Base-by-base conservation (phyloP, 1,284 basidiomycete genomes). In the Sanguinoderma infundibulare region DNA sequence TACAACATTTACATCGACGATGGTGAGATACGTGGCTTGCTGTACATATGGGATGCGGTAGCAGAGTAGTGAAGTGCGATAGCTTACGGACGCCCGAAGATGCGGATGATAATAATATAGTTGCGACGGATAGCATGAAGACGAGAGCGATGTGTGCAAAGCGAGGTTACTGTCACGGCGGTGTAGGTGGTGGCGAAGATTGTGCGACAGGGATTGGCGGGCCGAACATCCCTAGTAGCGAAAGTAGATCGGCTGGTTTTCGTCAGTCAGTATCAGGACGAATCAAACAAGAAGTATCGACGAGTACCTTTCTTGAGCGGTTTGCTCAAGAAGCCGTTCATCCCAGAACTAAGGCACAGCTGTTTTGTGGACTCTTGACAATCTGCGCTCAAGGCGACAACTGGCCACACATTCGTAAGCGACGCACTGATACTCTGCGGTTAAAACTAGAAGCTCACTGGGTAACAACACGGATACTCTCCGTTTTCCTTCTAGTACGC, bases 281-380 rank as follows among this genome's bases (percentile, higher is more conserved):
- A 12, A 42, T 17, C n/a, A 2, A 8, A 9, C 4, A 7, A 9
- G 15, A 14, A 17, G n/a, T 2, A 34, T 10, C 32, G 22, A 75
- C 84, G n/a, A n/a, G 63, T 61, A 87, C 87, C 76, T 72, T 84
- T 86, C 70, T 79, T 84, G 39, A 90, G 73, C 7, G 88, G 88
- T 74, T 91, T 91, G 70, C 84, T 88, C 64, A 89, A 82, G 72
- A 90, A 91, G 3, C 80, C 78, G 67, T 89, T 89, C 88, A 91
- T 90, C 17, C 88, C 88, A 8, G 88, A 87, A 67, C 86, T 89
- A 20, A 90, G 72, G 68, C 88, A 91, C 14, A 89, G 77, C 69
- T 87, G 83, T 70, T 90, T 90, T 3, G 88, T 90, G 5, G 87
- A 89, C 60, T 89, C 87, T 73, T 91, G 88, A 66, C 86, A 87